These are phyloP conservation scores for Parathielavia hyrcaniae DNA, from an alignment of 495 filamentous ascomycete species.

Conservation along the genomic window DNA sequence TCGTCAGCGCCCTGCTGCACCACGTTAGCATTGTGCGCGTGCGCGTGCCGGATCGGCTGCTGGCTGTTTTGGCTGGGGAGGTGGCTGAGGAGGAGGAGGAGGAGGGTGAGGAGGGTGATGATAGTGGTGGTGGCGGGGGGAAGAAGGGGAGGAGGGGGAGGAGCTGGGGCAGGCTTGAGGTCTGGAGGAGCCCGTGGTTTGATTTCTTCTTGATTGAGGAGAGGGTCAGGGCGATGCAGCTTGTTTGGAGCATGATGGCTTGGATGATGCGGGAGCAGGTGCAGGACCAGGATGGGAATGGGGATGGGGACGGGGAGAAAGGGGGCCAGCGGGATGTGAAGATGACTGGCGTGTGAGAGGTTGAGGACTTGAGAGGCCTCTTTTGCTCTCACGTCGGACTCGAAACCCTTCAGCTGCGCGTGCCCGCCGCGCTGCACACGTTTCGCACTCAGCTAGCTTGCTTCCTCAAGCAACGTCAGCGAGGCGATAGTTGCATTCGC, in stretches of 20 bases:
- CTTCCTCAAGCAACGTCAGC: no score
- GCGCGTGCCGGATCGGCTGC: conserved; percentile 60
- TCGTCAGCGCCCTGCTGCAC: conserved; percentile 76
- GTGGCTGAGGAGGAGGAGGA: conserved; percentile 19
- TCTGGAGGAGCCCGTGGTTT: conserved; percentile 70
- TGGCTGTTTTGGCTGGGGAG: conserved; percentile 47
- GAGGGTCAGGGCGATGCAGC: conserved; percentile 61
- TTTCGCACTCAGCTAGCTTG: no score
- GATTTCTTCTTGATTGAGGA: conserved; percentile 66
- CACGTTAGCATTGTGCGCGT: conserved; percentile 71
- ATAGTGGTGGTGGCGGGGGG: no score
- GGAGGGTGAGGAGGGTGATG: conserved; percentile 27
- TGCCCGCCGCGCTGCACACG: no score
- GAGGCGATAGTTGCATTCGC: no score
- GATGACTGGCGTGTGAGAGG: conserved; percentile 31
- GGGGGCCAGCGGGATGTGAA: conserved; percentile 28
- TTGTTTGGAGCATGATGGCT: conserved; percentile 70
- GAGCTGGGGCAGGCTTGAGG: conserved; percentile 51
- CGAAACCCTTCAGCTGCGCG: not conserved
- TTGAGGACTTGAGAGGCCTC: not conserved
- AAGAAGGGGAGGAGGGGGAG: conserved; percentile 22
- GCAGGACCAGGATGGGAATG: conserved; percentile 10
- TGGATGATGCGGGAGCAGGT: conserved; percentile 56
- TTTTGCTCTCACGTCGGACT: not conserved
- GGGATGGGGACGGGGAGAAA: not conserved